Evolutionary conservation across 2,329 filamentous ascomycete genomes (phyloP).

Genomic region (Alternaria sp.): DNA sequence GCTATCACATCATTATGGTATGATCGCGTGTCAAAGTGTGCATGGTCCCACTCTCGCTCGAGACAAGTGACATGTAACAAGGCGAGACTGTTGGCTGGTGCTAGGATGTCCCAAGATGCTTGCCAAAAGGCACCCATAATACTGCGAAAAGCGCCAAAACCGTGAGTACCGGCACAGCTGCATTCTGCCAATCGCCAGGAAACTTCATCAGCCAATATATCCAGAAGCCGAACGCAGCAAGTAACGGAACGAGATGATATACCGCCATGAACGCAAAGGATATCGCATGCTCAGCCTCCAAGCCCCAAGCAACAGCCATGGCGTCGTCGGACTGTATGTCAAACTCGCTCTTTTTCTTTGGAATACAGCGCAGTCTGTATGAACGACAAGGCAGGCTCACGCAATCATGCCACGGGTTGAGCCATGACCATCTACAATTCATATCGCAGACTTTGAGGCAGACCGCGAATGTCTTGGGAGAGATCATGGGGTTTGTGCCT

Average conservation of each 20-base stretch:
- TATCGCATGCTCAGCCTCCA: neutral
- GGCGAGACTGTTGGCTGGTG: neutral
- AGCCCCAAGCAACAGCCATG: neutral
- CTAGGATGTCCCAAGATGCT: neutral
- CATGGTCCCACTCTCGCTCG: neutral
- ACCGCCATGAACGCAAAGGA: conserved; percentile 2
- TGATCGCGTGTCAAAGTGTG: neutral
- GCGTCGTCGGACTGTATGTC: too few species aligned
- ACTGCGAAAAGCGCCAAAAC: conserved; percentile 6
- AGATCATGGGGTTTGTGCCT: neutral
- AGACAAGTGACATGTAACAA: neutral
- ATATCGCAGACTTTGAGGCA: neutral
- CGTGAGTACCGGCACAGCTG: conserved; percentile 5
- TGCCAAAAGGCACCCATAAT: conserved; percentile 7
- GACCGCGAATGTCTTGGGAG: neutral
- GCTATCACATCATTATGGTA: neutral
- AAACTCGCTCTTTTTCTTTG: too few species aligned
- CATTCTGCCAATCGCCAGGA: conserved; percentile 8
- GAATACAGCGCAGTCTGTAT: too few species aligned
- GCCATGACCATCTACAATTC: neutral
- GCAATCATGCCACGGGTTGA: neutral
- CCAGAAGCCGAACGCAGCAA: conserved; percentile 8
- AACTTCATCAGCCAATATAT: conserved; percentile 9
- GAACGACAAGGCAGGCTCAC: too few species aligned
- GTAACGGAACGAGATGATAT: conserved; percentile 6